Percentiles rank a stretch among this genome's conserved stretches.
These are phyloP conservation scores for Coniophora puteana DNA, from an alignment of 1,284 basidiomycete genomes.

Conservation along the genomic window DNA sequence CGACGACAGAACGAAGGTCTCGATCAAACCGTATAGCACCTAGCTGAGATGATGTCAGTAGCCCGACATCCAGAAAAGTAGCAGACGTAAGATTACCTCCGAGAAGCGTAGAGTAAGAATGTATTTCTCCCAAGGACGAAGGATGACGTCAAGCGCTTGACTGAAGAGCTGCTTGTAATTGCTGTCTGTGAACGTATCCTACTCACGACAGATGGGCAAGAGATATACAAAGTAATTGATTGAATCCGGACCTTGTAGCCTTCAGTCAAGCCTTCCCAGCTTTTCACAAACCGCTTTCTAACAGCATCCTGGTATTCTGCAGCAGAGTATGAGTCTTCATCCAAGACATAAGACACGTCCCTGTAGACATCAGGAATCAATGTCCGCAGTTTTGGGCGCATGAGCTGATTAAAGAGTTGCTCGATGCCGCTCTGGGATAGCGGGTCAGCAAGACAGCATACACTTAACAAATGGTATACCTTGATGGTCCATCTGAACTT, in stretches of 20 bases:
- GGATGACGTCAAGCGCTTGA: conserved; percentile 80
- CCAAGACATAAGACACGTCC: conserved; percentile 84
- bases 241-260: conserved; percentile 69
- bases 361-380: conserved; percentile 87
- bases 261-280: conserved; percentile 82
- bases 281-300: conserved; percentile 83
- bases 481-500: conserved; percentile 72
- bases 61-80: conserved; percentile 1
- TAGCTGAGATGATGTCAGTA: conserved; percentile 49
- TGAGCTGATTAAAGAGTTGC: conserved; percentile 90
- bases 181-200: conserved; percentile 83
- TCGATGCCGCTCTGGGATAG: conserved; percentile 74
- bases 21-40: conserved; percentile 97
- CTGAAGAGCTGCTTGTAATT: conserved; percentile 88
- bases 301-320: conserved; percentile 87
- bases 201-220: conserved; percentile 2
- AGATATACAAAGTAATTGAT: background rate
- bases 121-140: conserved; percentile 93
- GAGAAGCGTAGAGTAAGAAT: conserved; percentile 81
- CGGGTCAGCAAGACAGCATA: conserved; percentile 5
- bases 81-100: conserved; percentile 54
- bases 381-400: conserved; percentile 80
- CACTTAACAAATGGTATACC: conserved; percentile 35
- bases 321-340: conserved; percentile 82
- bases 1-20: conserved; percentile 82